phyloP scores from a whole-genome alignment of 495 filamentous ascomycete species.

The Annulohypoxylon maeteangense region DNA sequence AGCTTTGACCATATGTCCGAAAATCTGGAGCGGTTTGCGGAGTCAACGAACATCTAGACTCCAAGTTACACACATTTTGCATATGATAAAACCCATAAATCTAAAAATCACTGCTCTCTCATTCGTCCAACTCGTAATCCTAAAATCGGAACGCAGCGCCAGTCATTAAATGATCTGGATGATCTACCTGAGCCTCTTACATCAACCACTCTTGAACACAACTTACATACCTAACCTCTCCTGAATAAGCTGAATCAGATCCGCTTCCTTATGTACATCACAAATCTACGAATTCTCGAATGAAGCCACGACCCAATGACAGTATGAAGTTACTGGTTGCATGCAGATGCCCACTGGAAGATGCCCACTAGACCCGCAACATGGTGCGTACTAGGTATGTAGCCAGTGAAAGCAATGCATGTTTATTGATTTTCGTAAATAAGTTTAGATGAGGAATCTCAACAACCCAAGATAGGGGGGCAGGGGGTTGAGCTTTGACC shows the following conservation, averaged over 20 bases:
- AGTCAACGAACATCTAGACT: constrained; percentile 24
- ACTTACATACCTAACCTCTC: constrained; percentile 26
- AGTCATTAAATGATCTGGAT: constrained; percentile 2
- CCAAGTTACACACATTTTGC: constrained; percentile 22
- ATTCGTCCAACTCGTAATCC: constrained; percentile 2
- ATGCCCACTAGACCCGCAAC: not conserved
- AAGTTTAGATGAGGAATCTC: not conserved
- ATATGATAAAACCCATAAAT: constrained; percentile 30
- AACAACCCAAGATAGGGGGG: not conserved
- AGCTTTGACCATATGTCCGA: constrained; percentile 33
- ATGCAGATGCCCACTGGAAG: not conserved
- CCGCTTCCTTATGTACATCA: constrained; percentile 22
- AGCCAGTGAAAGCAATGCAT: not conserved
- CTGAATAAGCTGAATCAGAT: constrained; percentile 8
- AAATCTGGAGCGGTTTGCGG: constrained; percentile 38
- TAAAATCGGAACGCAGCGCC: not conserved
- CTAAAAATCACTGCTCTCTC: not conserved
- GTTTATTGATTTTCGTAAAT: not conserved
- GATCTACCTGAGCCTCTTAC: constrained; percentile 21
- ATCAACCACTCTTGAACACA: constrained; percentile 4
- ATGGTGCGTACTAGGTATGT: too few species aligned
- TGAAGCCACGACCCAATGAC: not conserved
- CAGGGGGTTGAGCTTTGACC: not conserved
- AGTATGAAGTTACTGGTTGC: not conserved
- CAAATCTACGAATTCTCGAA: not conserved